Evolutionary conservation across 73 alveolate species (phyloP), one percentile per base, ranked within the genome.

Genomic region (Stentor roeselii): DNA sequence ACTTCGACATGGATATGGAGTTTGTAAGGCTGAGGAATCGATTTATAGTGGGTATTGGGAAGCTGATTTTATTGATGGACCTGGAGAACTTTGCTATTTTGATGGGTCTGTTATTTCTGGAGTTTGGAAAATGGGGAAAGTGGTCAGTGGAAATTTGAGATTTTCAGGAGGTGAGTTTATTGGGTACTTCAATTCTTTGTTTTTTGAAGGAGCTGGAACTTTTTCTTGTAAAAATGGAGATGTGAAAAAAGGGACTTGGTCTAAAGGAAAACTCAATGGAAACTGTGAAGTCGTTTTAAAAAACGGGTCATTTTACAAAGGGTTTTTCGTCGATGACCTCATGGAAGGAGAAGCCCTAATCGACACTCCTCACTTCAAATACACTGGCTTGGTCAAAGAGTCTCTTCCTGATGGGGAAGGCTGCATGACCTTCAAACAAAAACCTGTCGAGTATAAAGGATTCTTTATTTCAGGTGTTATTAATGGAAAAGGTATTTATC

Each of bases 261-360:
- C 34, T 32, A 67, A 2, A 67, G 80, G 80, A 36, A 67, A 67
- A 34, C 80, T 67, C 2, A 67, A 67, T 34, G 80, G 80, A n/a
- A 34, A 67, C 34, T 36, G 80, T 14, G 80, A 67, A 67, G 34
- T 67, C 34, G 34, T 11, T 21, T 21, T 67, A 34, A 67, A 67
- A 67, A 67, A 67, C 37, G 80, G 80, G 80, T 21, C 21, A 27
- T 21, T 21, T 21, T 67, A 67, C 41, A 1, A 21, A 67, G 80
- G 80, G 80, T 21, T 0, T 67, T 67, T 67, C 34, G 80, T 67
- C 27, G 80, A 67, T 67, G 80, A 67, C 37, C 37, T 27, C 34
- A 36, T 67, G 21, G 80, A 67, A 21, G 80, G 80, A n/a, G 21
- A 67, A 67, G 80, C 42, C 15, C 27, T 32, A 30, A 21, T 67